Conservation (phyloP, 352 stramenopile species). For the Pseudoperonospora humuli region DNA sequence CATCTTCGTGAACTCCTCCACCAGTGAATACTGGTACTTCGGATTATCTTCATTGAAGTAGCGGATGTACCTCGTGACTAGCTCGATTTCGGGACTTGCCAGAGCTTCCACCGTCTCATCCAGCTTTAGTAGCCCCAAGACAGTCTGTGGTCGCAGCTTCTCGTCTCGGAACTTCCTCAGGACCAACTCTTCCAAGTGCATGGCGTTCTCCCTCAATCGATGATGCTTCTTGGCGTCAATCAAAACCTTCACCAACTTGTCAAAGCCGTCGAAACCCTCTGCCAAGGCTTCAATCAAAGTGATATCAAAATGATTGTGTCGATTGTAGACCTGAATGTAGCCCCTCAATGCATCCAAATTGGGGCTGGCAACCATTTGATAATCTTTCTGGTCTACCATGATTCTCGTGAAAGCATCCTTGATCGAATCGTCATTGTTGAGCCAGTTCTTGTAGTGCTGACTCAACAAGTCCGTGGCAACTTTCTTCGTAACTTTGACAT, state of each 20-base stretch:
- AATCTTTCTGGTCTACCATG: background rate
- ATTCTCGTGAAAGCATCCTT: slow-evolving; percentile 1
- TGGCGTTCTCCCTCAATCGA: background rate
- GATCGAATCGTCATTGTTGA: background rate
- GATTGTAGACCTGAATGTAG: background rate
- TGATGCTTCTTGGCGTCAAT: background rate
- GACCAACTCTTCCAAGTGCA: background rate
- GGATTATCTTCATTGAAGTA: slow-evolving; percentile 3
- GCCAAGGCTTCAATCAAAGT: background rate
- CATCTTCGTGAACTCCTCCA: background rate
- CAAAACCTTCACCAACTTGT: background rate
- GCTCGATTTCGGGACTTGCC: background rate
- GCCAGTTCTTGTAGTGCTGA: background rate
- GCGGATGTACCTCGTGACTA: background rate
- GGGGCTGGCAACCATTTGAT: background rate
- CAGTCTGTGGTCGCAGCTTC: background rate
- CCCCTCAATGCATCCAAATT: background rate
- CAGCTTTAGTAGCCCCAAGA: background rate
- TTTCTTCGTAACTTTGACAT: no score
- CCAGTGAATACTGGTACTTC: background rate
- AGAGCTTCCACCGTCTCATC: background rate
- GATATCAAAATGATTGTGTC: background rate
- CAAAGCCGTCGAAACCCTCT: background rate
- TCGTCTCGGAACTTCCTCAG: background rate
- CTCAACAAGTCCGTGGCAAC: background rate